phyloP scores from a whole-genome alignment of 2,329 filamentous ascomycete species.

The Didymella keratinophila region DNA sequence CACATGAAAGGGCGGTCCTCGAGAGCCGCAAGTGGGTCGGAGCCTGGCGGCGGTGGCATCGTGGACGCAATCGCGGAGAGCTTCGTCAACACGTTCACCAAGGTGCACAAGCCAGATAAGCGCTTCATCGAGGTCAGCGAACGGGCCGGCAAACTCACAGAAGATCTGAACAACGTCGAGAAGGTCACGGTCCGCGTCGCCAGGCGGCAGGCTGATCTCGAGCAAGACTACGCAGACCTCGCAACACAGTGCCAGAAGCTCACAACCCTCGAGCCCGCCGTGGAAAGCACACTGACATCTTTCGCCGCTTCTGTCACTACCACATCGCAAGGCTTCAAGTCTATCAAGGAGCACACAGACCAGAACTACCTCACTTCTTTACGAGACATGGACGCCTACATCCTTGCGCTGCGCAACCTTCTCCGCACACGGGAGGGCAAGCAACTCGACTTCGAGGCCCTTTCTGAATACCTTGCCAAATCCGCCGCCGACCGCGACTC shows the following conservation, averaged over 20 bases:
- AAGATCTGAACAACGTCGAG: constrained; percentile 90
- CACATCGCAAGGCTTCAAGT: constrained; percentile 77
- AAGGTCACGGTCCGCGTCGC: constrained; percentile 94
- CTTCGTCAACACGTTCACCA: constrained; percentile 96
- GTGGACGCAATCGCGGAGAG: constrained; percentile 96
- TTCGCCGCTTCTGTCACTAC: constrained; percentile 89
- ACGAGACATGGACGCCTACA: constrained; percentile 95
- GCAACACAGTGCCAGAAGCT: constrained; percentile 95
- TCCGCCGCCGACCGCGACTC: constrained; percentile 85
- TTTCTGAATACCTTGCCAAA: constrained; percentile 95
- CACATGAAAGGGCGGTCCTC: constrained; percentile 83
- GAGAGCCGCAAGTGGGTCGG: constrained; percentile 62
- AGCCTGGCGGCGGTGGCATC: constrained; percentile 68
- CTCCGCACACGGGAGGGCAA: constrained; percentile 96
- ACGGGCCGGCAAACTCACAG: constrained; percentile 87
- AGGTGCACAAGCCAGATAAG: constrained; percentile 92
- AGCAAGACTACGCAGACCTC: constrained; percentile 86
- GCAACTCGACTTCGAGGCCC: constrained; percentile 94
- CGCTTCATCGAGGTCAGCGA: constrained; percentile 95
- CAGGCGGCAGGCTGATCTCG: constrained; percentile 84
- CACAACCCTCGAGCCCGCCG: constrained; percentile 84
- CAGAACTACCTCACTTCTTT: constrained; percentile 93
- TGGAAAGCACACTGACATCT: constrained; percentile 80
- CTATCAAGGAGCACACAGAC: constrained; percentile 89
- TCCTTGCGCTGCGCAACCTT: constrained; percentile 82